Conservation (phyloP, 2,329 filamentous ascomycete species). For the Cercospora berteroae region DNA sequence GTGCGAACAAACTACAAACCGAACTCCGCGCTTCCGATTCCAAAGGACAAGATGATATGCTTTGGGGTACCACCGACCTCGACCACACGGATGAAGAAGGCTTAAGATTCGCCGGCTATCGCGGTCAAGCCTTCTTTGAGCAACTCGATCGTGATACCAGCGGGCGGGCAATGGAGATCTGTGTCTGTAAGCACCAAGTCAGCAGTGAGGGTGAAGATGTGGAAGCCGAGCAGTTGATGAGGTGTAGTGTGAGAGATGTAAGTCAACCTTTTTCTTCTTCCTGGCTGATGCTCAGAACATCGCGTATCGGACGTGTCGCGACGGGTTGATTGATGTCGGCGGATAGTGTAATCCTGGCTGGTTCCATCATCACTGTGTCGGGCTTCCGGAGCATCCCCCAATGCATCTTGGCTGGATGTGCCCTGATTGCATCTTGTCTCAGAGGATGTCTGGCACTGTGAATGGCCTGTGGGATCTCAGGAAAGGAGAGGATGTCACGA, state of each 20-base stretch:
- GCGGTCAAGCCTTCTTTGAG: neutral
- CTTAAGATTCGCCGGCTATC: conserved; percentile 7
- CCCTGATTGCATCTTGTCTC: neutral
- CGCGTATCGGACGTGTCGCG: too few relatives aligned
- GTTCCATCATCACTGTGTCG: conserved; percentile 22
- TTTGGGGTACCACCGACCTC: neutral
- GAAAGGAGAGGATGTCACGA: neutral
- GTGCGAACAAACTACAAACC: neutral
- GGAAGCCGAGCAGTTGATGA: conserved; percentile 11
- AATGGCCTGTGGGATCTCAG: conserved; percentile 6
- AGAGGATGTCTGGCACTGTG: neutral
- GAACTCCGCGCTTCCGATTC: conserved; percentile 2
- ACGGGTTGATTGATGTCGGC: neutral
- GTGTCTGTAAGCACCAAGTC: conserved; percentile 2
- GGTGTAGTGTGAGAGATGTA: conserved; percentile 18
- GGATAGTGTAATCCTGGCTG: conserved; percentile 14
- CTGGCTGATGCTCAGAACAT: neutral
- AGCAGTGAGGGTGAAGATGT: neutral
- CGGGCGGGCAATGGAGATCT: neutral
- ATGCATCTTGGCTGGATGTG: conserved; percentile 21
- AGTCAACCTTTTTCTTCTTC: neutral
- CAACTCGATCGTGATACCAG: neutral
- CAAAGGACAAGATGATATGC: neutral
- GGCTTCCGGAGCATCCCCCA: conserved; percentile 18
- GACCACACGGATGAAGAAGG: neutral